Conservation (phyloP, 257 asterid genomes). For the Solanum ossicruentum region DNA sequence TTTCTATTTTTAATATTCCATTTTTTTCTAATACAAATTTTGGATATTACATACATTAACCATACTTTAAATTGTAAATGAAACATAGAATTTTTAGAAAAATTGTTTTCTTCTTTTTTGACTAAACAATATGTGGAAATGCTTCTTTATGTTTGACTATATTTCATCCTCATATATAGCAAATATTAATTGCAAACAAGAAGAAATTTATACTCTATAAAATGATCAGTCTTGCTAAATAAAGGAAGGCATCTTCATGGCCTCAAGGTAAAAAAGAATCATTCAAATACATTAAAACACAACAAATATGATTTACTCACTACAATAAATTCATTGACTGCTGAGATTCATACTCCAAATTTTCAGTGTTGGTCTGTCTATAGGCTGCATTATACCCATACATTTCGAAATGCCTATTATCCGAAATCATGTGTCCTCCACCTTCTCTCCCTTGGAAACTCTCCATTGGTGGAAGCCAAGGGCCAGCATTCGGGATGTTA, state of each 20-base stretch:
- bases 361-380: conserved; percentile 38
- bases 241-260: not conserved
- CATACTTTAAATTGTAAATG: not conserved
- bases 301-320: conserved; percentile 1
- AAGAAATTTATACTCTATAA: not conserved
- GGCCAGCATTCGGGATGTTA: conserved; percentile 35
- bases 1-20: not conserved
- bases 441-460: conserved; percentile 44
- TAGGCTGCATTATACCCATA: conserved; percentile 41
- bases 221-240: not conserved
- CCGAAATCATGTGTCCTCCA: conserved; percentile 34
- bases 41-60: not conserved
- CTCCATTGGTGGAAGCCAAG: conserved; percentile 52
- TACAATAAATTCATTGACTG: conserved; percentile 55
- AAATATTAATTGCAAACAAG: not conserved
- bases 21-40: not conserved
- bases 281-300: not conserved
- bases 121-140: not conserved
- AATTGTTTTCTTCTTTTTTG: not conserved
- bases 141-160: not conserved
- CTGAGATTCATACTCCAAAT: conserved; percentile 42
- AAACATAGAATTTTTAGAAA: not conserved
- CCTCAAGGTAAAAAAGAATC: not conserved
- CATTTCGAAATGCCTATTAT: conserved; percentile 45
- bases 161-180: not conserved